phyloP scores from a whole-genome alignment of 805 yeast genomes.

The Maudiozyma pseudohumilis region DNA sequence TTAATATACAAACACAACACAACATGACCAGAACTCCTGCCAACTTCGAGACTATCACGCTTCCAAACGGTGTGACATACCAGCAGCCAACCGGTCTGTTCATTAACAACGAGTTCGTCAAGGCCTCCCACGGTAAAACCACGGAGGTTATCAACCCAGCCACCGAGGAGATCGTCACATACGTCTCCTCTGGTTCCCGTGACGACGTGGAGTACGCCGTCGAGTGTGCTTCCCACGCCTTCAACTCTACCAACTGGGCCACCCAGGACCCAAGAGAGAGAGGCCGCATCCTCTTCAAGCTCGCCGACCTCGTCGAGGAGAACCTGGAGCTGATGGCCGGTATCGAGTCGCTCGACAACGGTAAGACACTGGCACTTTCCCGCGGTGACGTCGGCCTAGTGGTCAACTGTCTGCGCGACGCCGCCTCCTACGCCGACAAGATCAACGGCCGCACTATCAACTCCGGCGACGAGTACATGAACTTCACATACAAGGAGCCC shows the following conservation, averaged over 20 bases:
- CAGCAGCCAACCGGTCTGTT: conserved; percentile 83
- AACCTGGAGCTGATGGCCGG: conserved; percentile 53
- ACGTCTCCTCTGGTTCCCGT: conserved; percentile 47
- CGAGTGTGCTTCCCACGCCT: conserved; percentile 55
- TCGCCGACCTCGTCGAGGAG: conserved; percentile 62
- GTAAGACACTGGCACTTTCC: conserved; percentile 60
- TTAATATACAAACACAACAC: not conserved
- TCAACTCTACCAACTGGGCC: conserved; percentile 46
- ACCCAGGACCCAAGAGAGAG: conserved; percentile 47
- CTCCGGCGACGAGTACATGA: conserved; percentile 53
- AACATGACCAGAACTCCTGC: conserved; percentile 14
- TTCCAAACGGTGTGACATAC: conserved; percentile 58
- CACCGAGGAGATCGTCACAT: conserved; percentile 51
- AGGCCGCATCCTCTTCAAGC: conserved; percentile 41
- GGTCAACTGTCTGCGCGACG: conserved; percentile 54
- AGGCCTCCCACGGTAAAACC: conserved; percentile 45
- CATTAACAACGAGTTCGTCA: conserved; percentile 74
- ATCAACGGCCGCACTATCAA: conserved; percentile 54
- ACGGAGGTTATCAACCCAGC: conserved; percentile 47
- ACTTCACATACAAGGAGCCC: conserved; percentile 63
- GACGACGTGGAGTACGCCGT: conserved; percentile 66
- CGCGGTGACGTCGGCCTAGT: conserved; percentile 60
- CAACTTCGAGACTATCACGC: conserved; percentile 35
- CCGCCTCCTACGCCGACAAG: conserved; percentile 69
- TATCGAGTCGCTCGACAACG: conserved; percentile 69